Percentiles rank a stretch among this genome's conserved stretches.
phyloP scores from a whole-genome alignment of 2,329 filamentous ascomycete species.

The Bretziella fagacearum region DNA sequence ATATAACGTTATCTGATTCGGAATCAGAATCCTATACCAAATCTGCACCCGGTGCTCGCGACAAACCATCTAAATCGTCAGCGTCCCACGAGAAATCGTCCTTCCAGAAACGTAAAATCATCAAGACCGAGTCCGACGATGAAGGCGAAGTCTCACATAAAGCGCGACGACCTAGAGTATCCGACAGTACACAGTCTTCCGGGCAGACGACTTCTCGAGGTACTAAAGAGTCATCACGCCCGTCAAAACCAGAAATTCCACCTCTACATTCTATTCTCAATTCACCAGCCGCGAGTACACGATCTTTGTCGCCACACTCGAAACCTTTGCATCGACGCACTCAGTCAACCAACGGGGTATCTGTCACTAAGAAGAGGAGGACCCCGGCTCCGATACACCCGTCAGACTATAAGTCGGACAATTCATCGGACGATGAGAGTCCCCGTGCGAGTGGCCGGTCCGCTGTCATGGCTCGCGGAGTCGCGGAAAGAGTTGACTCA shows the following conservation, averaged over 20 bases:
- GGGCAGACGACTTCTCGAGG: conserved; percentile 12
- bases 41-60: conserved; percentile 31
- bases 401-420: conserved; percentile 50
- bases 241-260: conserved; percentile 4
- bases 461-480: conserved; percentile 36
- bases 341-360: conserved; percentile 41
- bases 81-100: conserved; percentile 13
- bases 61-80: conserved; percentile 23
- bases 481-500: conserved; percentile 44
- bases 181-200: conserved; percentile 13
- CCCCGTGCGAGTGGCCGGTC: conserved; percentile 41
- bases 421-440: conserved; percentile 44
- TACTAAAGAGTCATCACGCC: conserved; percentile 9
- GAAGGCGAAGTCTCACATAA: conserved; percentile 35
- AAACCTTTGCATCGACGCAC: conserved; percentile 41
- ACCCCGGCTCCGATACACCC: conserved; percentile 44
- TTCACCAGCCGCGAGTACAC: conserved; percentile 11
- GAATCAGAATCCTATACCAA: conserved; percentile 33
- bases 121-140: conserved; percentile 39
- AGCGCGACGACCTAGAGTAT: conserved; percentile 31
- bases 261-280: background rate
- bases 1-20: conserved; percentile 37
- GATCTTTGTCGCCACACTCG: conserved; percentile 43
- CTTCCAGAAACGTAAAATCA: conserved; percentile 34
- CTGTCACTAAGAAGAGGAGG: conserved; percentile 49